phyloP scores from a whole-genome alignment of 768 basidiomycete genomes.

The Calocybe gangraenosa region DNA sequence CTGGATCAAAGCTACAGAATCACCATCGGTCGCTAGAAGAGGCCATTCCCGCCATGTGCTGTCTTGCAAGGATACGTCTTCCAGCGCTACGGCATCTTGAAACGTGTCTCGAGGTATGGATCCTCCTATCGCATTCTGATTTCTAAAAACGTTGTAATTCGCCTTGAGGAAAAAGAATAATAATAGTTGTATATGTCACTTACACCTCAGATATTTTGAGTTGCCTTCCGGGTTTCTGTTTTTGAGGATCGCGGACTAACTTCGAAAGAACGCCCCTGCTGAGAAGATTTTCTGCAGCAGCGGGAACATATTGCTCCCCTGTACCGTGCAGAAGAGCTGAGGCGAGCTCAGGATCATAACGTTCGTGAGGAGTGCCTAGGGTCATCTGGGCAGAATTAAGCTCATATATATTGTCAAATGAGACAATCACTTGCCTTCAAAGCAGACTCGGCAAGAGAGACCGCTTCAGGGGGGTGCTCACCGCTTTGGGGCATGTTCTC shows the following conservation, averaged over 20 bases:
- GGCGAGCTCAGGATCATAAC: conserved; percentile 59
- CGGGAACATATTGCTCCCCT: conserved; percentile 51
- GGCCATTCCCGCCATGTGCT: conserved; percentile 75
- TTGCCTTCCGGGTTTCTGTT: conserved; percentile 66
- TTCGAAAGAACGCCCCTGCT: conserved; percentile 65
- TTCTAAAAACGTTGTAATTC: conserved; percentile 40
- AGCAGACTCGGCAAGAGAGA: conserved; percentile 60
- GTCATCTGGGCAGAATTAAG: conserved; percentile 52
- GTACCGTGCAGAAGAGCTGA: conserved; percentile 50
- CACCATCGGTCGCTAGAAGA: conserved; percentile 74
- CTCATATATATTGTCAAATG: neutral
- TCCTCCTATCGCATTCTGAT: conserved; percentile 66
- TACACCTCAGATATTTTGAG: conserved; percentile 75
- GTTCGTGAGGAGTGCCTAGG: conserved; percentile 66
- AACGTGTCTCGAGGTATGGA: conserved; percentile 59
- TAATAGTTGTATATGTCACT: conserved; percentile 9
- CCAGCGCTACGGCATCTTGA: conserved; percentile 64
- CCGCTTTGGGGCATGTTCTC: conserved; percentile 32
- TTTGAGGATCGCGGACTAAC: conserved; percentile 55
- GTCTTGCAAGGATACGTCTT: conserved; percentile 48
- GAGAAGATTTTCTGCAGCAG: conserved; percentile 58
- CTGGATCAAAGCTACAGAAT: conserved; percentile 70
- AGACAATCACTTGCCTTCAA: conserved; percentile 47
- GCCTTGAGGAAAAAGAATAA: neutral
- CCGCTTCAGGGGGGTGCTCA: conserved; percentile 31